phyloP scores from a whole-genome alignment of 371 early-diverging fungal genomes.

The Zychaea mexicana region DNA sequence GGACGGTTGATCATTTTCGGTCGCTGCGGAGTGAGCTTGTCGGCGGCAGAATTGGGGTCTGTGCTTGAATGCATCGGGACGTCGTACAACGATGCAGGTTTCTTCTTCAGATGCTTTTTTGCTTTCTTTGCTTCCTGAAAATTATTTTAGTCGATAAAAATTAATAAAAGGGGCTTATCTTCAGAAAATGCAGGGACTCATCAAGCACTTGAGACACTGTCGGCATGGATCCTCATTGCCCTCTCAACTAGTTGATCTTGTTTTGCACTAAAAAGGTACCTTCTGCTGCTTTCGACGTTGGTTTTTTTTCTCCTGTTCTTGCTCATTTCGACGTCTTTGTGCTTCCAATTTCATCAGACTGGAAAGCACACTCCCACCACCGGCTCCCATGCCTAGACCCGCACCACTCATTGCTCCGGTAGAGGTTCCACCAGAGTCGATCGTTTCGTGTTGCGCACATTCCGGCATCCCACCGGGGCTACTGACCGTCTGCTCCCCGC shows the following conservation, averaged over 20 bases:
- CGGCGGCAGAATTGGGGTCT: too few species aligned
- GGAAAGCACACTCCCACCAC: constrained; percentile 40
- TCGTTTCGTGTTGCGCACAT: neutral
- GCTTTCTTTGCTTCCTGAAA: constrained; percentile 15
- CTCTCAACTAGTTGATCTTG: too few species aligned
- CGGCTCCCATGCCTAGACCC: neutral
- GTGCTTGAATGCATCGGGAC: constrained; percentile 17
- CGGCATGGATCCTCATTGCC: too few species aligned
- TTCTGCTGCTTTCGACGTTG: constrained; percentile 15
- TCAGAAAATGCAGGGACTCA: neutral
- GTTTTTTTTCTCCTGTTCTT: constrained; percentile 4
- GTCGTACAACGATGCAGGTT: constrained; percentile 32
- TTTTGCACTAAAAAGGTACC: constrained; percentile 6
- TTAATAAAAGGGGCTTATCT: neutral
- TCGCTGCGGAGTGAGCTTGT: constrained; percentile 11
- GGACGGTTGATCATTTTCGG: constrained; percentile 42
- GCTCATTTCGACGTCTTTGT: constrained; percentile 17
- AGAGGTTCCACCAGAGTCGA: constrained; percentile 3
- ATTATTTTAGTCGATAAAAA: neutral
- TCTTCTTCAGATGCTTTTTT: constrained; percentile 18
- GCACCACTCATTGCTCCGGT: neutral
- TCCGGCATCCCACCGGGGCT: neutral
- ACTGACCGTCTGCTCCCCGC: constrained; percentile 1
- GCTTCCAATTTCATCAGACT: constrained; percentile 47
- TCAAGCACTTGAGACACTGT: too few species aligned